Conservation (phyloP, 129 eudicot genomes). For the Centella asiatica region DNA sequence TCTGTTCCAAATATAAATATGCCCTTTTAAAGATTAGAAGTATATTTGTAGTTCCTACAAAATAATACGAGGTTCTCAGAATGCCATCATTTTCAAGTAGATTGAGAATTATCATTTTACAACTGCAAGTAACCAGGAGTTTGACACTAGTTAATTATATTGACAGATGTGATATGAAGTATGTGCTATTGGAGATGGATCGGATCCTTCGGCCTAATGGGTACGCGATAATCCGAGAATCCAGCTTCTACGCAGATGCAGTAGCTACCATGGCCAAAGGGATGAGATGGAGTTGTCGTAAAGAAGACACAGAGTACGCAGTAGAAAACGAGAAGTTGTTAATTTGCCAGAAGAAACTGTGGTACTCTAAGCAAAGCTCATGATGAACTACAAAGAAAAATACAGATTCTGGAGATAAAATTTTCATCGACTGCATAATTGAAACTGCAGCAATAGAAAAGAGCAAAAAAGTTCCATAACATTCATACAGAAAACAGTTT, state of each 20-base stretch:
- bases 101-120: not conserved
- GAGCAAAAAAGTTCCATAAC: conserved; percentile 6
- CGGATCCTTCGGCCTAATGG: conserved; percentile 58
- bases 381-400: conserved; percentile 11
- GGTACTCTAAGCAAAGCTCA: conserved; percentile 48
- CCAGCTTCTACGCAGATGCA: conserved; percentile 39
- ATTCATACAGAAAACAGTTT: conserved; percentile 13
- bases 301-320: conserved; percentile 45
- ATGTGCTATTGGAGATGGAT: conserved; percentile 60
- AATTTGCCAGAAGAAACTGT: conserved; percentile 60
- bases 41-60: too few relatives aligned
- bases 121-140: not conserved
- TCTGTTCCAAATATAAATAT: too few relatives aligned
- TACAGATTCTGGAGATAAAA: not conserved
- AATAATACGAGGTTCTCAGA: too few relatives aligned
- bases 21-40: too few relatives aligned
- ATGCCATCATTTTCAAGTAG: too few relatives aligned
- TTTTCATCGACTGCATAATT: not conserved
- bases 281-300: conserved; percentile 59
- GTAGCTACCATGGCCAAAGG: conserved; percentile 40
- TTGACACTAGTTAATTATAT: not conserved
- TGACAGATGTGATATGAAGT: conserved; percentile 63
- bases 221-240: conserved; percentile 46
- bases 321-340: conserved; percentile 41
- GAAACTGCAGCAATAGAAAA: not conserved